Evolutionary conservation across 108 stramenopile genomes (phyloP).

Genomic region (Skeletonema grethae): DNA sequence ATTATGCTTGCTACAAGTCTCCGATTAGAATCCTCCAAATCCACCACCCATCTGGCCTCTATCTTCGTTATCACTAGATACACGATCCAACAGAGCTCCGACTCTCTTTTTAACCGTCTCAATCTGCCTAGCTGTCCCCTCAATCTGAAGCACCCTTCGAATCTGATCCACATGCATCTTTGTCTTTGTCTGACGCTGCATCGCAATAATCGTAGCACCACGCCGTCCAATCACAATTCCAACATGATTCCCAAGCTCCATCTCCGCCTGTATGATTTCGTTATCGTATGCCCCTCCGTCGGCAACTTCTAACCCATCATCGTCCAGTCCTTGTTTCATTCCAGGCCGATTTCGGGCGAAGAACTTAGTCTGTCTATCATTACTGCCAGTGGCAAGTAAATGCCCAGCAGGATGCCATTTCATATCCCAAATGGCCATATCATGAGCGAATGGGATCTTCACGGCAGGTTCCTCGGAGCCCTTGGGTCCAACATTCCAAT

Average conservation of each 20-base stretch:
- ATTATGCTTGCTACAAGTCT: background rate
- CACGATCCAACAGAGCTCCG: constrained; percentile 78
- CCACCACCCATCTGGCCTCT: constrained; percentile 23
- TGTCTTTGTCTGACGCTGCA: constrained; percentile 88
- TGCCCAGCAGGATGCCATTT: constrained; percentile 97
- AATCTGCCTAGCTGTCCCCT: constrained; percentile 87
- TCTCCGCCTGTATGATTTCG: constrained; percentile 79
- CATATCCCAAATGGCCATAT: constrained; percentile 96
- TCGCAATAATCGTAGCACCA: constrained; percentile 89
- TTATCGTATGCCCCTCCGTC: constrained; percentile 39
- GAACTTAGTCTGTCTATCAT: constrained; percentile 94
- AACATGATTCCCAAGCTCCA: constrained; percentile 89
- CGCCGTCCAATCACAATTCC: constrained; percentile 89
- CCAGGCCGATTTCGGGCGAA: constrained; percentile 93
- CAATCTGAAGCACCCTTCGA: constrained; percentile 79
- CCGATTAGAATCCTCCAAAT: constrained; percentile 15
- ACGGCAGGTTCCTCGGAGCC: constrained; percentile 82
- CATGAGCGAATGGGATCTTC: constrained; percentile 90
- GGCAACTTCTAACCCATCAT: constrained; percentile 51
- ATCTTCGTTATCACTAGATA: constrained; percentile 52
- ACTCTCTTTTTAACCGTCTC: constrained; percentile 84
- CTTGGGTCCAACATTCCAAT: constrained; percentile 93
- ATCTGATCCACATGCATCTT: constrained; percentile 94
- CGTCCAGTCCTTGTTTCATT: constrained; percentile 68
- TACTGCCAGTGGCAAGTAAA: constrained; percentile 86